Evolutionary conservation across 768 basidiomycete species (phyloP), one percentile per base, ranked within the genome.

Genomic region (Boletus subcaerulescens): DNA sequence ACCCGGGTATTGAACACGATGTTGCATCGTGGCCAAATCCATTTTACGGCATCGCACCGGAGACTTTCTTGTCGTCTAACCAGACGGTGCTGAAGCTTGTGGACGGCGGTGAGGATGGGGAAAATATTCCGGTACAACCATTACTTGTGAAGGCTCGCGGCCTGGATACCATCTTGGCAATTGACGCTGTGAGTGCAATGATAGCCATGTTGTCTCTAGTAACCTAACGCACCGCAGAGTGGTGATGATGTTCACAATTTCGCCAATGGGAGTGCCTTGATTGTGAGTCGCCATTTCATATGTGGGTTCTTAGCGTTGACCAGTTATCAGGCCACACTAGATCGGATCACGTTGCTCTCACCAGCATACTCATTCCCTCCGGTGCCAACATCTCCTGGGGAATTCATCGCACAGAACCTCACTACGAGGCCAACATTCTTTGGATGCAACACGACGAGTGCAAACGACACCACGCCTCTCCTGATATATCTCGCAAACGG

Each of bases 401-500:
- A 60, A 22, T 76, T 76, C 48, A 62, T 69, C 31, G 62, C 69
- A 17, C 69, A 72, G 39, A 72, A 71, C 48, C 68, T 77, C 33
- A 72, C 63, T 31, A 45, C 53, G 1, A 68, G 69, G 14, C 77
- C 77, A 10, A 76, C 76, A 14, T 77, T 80, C 67, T 79, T 79
- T 61, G 80, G 77, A 3, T 79, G 78, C 61, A 58, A 72, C 10
- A 59, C 57, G 32, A 50, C 62, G 36, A 62, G 46, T 29, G 58
- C 58, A 45, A 65, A 60, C 24, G 58, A 58, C 1, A 70, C 65
- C 40, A 74, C 73, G 11, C 82, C 83, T 3, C 62, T 84, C 36
- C 62, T 85, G 22, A 74, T 84, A 50, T 86, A 86, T 66, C 66
- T 84, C 17, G 82, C 83, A 2, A 80, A 79, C 60, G 80, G 80